Conservation (phyloP, 768 basidiomycete species). For the Botryobasidium botryosum region DNA sequence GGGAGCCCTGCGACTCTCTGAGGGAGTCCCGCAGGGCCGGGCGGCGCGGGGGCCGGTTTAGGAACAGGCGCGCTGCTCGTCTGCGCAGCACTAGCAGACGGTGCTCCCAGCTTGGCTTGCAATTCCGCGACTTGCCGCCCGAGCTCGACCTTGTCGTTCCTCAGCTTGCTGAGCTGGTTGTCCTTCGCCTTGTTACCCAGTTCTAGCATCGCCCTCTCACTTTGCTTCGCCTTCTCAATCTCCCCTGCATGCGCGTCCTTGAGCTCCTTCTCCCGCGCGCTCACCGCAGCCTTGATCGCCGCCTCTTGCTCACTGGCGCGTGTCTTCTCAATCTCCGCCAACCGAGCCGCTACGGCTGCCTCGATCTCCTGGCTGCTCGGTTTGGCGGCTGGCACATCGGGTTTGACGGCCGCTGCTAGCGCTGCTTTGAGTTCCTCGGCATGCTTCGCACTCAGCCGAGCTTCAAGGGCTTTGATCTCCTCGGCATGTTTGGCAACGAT, state of each 20-base stretch:
- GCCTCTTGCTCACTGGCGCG: not conserved
- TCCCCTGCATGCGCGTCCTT: slow-evolving; percentile 10
- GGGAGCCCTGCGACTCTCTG: no score
- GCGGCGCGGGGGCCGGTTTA: no score
- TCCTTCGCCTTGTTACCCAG: slow-evolving; percentile 31
- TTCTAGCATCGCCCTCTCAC: slow-evolving; percentile 40
- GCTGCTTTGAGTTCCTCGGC: slow-evolving; percentile 5
- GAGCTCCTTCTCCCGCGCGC: not conserved
- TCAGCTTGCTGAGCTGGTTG: slow-evolving; percentile 16
- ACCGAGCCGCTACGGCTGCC: not conserved
- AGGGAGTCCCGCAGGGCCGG: no score
- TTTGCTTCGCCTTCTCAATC: slow-evolving; percentile 18
- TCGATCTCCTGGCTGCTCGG: no score
- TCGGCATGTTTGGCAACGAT: not conserved
- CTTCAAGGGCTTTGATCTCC: not conserved
- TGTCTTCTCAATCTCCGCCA: no score
- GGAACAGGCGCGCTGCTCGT: no score
- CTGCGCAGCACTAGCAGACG: no score
- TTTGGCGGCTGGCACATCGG: not conserved
- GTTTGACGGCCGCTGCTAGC: slow-evolving; percentile 15
- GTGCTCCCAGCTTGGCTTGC: no score
- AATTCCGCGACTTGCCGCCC: no score
- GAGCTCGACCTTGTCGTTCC: slow-evolving; percentile 42
- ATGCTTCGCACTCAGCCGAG: no score
- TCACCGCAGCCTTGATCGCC: not conserved